These are phyloP conservation scores for Clohesyomyces aquaticus DNA, from an alignment of 495 filamentous ascomycete genomes.

Conservation along the genomic window DNA sequence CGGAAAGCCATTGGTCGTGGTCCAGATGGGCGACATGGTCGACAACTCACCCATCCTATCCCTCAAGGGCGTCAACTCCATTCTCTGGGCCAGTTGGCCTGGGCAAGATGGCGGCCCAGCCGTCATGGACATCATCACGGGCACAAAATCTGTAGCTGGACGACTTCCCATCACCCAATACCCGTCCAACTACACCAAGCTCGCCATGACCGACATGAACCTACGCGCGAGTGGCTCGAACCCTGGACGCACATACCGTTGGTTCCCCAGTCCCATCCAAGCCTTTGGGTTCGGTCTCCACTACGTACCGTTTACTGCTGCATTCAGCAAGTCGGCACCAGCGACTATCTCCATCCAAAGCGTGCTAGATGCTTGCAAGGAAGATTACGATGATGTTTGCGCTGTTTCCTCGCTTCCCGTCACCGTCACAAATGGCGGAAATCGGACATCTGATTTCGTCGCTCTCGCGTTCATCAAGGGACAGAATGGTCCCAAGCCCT, in stretches of 20 bases:
- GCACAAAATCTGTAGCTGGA: conserved; percentile 59
- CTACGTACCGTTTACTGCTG: conserved; percentile 54
- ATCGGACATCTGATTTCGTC: conserved; percentile 60
- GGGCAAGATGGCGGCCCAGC: conserved; percentile 62
- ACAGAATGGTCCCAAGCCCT: conserved; percentile 59
- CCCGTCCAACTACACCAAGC: conserved; percentile 57
- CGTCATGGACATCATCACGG: conserved; percentile 58
- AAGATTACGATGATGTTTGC: conserved; percentile 36
- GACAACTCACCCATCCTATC: conserved; percentile 35
- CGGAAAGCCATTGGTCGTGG: conserved; percentile 59
- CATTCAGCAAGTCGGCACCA: conserved; percentile 33
- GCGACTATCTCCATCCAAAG: conserved; percentile 41
- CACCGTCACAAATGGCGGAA: conserved; percentile 58
- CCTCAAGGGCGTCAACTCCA: conserved; percentile 55
- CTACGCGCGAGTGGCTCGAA: conserved; percentile 52
- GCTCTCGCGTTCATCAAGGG: conserved; percentile 61
- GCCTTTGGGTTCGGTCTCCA: conserved; percentile 61
- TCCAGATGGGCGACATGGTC: conserved; percentile 58
- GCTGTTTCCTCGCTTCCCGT: conserved; percentile 51
- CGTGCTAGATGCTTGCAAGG: conserved; percentile 36
- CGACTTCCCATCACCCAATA: conserved; percentile 63
- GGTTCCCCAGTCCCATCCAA: conserved; percentile 58
- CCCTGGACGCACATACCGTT: conserved; percentile 63
- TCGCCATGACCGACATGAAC: conserved; percentile 59
- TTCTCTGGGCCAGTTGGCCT: conserved; percentile 63